These are phyloP conservation scores for Tripterygium wilfordii DNA, from an alignment of 177 flowering plant species.

Conservation along the genomic window DNA sequence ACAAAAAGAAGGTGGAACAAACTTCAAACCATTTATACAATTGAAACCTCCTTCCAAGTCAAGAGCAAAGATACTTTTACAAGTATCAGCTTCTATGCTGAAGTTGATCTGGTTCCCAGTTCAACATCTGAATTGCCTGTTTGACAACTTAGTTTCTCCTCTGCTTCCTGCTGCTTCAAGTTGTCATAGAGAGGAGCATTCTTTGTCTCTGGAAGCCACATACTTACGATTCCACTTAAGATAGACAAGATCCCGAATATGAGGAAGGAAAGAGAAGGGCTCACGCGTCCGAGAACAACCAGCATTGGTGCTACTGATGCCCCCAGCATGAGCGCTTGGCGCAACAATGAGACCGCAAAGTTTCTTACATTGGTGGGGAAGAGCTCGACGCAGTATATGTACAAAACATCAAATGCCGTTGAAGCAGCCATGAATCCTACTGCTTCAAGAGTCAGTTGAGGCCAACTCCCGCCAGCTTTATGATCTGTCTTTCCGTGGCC, in stretches of 20 bases:
- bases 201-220: constrained; percentile 56
- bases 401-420: constrained; percentile 39
- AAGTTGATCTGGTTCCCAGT: no score
- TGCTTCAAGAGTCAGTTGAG: constrained; percentile 38
- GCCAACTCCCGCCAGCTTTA: constrained; percentile 20
- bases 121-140: not conserved
- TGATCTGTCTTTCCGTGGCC: not conserved
- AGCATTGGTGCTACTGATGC: constrained; percentile 49
- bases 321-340: constrained; percentile 56
- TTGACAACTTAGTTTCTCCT: constrained; percentile 12
- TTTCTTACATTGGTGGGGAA: constrained; percentile 65
- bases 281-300: constrained; percentile 46
- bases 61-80: no score
- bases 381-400: constrained; percentile 47
- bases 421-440: constrained; percentile 60
- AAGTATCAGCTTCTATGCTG: no score
- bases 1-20: no score
- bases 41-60: no score
- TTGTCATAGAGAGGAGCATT: constrained; percentile 60
- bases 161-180: constrained; percentile 58
- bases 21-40: no score
- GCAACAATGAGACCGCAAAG: constrained; percentile 40
- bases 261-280: constrained; percentile 40
- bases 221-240: constrained; percentile 38
- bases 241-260: constrained; percentile 38